phyloP scores from a whole-genome alignment of 805 yeast genomes.

The Ogataea minuta region DNA sequence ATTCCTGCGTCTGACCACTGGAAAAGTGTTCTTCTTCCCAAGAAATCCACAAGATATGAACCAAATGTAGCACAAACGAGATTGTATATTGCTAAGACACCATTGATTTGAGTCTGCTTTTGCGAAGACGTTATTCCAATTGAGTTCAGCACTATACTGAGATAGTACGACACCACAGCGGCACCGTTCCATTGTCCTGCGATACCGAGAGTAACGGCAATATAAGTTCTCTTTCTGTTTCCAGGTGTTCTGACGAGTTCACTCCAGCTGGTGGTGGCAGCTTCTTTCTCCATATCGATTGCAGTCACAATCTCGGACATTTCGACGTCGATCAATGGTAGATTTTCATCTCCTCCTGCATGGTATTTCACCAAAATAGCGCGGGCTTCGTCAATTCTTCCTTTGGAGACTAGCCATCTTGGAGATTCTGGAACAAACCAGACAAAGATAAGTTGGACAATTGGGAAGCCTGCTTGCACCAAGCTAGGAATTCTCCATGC shows the following conservation, averaged over 20 bases:
- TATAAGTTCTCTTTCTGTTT: slow-evolving; percentile 39
- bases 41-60: slow-evolving; percentile 30
- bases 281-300: slow-evolving; percentile 37
- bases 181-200: slow-evolving; percentile 45
- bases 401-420: slow-evolving; percentile 39
- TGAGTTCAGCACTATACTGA: slow-evolving; percentile 44
- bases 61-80: slow-evolving; percentile 34
- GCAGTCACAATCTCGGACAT: slow-evolving; percentile 38
- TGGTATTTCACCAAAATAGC: slow-evolving; percentile 36
- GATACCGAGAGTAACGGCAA: slow-evolving; percentile 31
- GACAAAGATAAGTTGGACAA: slow-evolving; percentile 37
- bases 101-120: slow-evolving; percentile 51
- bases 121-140: slow-evolving; percentile 50
- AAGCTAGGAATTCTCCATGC: slow-evolving; percentile 57
- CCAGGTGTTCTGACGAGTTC: slow-evolving; percentile 38
- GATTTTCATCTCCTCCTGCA: slow-evolving; percentile 34
- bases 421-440: slow-evolving; percentile 45
- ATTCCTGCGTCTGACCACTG: slow-evolving; percentile 36
- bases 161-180: slow-evolving; percentile 48
- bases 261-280: slow-evolving; percentile 31
- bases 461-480: slow-evolving; percentile 48
- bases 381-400: slow-evolving; percentile 37
- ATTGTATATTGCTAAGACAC: slow-evolving; percentile 47
- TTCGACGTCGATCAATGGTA: slow-evolving; percentile 36
- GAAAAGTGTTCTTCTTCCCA: slow-evolving; percentile 40